Percentiles rank a stretch among this genome's conserved stretches.
Evolutionary conservation across 208 protist genomes (phyloP).

Genomic region (Leishmania major): DNA sequence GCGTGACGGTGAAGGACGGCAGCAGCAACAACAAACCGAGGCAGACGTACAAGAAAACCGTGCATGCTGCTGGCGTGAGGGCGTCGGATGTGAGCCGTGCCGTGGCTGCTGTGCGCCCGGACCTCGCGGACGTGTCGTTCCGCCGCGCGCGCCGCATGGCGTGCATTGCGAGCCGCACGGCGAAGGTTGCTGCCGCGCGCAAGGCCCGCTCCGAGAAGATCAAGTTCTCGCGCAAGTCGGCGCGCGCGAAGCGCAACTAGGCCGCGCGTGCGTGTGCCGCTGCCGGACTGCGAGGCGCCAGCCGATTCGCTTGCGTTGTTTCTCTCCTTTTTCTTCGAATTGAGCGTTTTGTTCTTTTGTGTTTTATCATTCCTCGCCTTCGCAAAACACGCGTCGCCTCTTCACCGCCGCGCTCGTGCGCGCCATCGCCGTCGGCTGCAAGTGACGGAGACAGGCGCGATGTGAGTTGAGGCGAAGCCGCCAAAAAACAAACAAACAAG

Average conservation of each 20-base stretch:
- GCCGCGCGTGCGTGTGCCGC: not conserved
- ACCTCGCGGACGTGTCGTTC: conserved; percentile 79
- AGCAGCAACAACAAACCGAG: conserved; percentile 79
- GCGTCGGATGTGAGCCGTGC: conserved; percentile 69
- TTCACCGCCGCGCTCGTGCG: no score
- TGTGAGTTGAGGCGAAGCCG: conserved; percentile 68
- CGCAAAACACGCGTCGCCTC: no score
- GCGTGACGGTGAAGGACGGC: conserved; percentile 78
- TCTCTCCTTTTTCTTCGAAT: not conserved
- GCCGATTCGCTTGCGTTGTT: conserved; percentile 7
- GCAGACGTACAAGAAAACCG: conserved; percentile 71
- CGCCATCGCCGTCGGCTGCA: conserved; percentile 63
- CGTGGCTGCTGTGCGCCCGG: conserved; percentile 78
- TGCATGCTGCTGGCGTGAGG: conserved; percentile 74
- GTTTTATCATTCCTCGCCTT: no score
- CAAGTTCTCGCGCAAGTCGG: conserved; percentile 74
- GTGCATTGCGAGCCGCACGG: conserved; percentile 54
- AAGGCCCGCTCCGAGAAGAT: conserved; percentile 81
- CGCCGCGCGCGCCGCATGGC: conserved; percentile 83
- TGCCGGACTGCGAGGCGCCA: not conserved
- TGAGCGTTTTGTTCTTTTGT: not conserved
- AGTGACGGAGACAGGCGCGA: conserved; percentile 68
- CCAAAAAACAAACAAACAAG: not conserved
- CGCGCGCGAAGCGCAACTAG: conserved; percentile 73
- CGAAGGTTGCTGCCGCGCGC: conserved; percentile 69